Evolutionary conservation across 345 rosid species (phyloP).

Genomic region (Linum usitatissimum): DNA sequence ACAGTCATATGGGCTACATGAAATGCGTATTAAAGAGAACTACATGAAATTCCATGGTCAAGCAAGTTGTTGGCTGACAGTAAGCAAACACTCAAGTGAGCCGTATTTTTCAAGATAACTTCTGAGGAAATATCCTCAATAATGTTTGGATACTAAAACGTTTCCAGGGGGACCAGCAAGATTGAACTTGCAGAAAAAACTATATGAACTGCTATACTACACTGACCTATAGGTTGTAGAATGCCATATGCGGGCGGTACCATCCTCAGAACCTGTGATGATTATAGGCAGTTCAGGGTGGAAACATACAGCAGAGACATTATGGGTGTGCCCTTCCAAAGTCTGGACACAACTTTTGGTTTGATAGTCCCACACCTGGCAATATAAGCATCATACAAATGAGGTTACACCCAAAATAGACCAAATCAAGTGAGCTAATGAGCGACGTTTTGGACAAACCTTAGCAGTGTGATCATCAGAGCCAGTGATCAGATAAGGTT

Average conservation of each 20-base stretch:
- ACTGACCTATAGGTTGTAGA: slow-evolving; percentile 62
- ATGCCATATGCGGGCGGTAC: slow-evolving; percentile 77
- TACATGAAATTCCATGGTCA: too few relatives aligned
- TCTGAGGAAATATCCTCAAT: too few relatives aligned
- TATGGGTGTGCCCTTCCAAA: slow-evolving; percentile 78
- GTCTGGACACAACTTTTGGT: slow-evolving; percentile 72
- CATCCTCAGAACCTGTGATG: slow-evolving; percentile 81
- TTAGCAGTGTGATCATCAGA: slow-evolving; percentile 96
- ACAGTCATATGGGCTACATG: too few relatives aligned
- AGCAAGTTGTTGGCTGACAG: too few relatives aligned
- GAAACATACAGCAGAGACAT: slow-evolving; percentile 70
- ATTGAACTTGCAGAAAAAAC: too few relatives aligned
- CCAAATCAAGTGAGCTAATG: background rate
- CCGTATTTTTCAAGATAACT: too few relatives aligned
- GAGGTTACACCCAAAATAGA: background rate
- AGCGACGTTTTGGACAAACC: slow-evolving; percentile 29
- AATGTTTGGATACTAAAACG: too few relatives aligned
- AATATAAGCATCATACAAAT: slow-evolving; percentile 9
- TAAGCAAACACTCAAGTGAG: too few relatives aligned
- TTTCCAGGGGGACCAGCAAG: too few relatives aligned
- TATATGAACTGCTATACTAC: background rate
- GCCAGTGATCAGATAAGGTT: slow-evolving; percentile 82
- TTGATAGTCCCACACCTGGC: slow-evolving; percentile 79
- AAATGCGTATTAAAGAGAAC: too few relatives aligned
- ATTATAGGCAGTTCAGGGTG: slow-evolving; percentile 83